These are phyloP conservation scores for Pyrenochaeta sp. DNA, from an alignment of 2,329 filamentous ascomycete species.

Conservation along the genomic window DNA sequence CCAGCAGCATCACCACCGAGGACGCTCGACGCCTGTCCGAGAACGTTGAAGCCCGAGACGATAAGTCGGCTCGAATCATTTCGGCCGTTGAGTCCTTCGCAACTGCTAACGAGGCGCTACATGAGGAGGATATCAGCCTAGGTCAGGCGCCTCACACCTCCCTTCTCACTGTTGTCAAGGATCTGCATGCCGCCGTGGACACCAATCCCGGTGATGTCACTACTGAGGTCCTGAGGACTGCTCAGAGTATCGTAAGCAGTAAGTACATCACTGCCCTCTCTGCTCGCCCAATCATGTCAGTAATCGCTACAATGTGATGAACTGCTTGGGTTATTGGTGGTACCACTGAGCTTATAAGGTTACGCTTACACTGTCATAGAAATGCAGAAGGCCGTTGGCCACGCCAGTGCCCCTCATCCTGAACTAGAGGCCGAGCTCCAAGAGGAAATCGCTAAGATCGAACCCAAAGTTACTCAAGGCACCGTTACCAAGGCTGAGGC, in stretches of 20 bases:
- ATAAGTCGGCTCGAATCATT: conserved; percentile 36
- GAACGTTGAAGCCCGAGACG: conserved; percentile 31
- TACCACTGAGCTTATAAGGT: neutral
- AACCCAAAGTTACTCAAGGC: conserved; percentile 42
- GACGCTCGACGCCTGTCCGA: conserved; percentile 43
- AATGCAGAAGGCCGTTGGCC: conserved; percentile 41
- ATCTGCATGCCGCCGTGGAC: conserved; percentile 37
- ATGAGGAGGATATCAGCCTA: conserved; percentile 15
- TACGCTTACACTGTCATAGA: conserved; percentile 27
- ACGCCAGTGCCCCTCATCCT: conserved; percentile 35
- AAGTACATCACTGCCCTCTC: conserved; percentile 15
- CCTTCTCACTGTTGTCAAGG: conserved; percentile 36
- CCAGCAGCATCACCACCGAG: conserved; percentile 39
- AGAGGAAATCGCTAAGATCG: conserved; percentile 41
- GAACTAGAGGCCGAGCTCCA: conserved; percentile 42
- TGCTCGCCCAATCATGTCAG: neutral
- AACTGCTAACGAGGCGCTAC: conserved; percentile 30
- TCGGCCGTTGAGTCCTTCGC: conserved; percentile 40
- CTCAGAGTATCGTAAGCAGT: conserved; percentile 42
- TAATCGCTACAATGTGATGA: neutral
- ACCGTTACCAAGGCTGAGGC: conserved; percentile 52
- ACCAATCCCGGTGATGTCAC: conserved; percentile 35
- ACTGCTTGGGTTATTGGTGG: neutral
- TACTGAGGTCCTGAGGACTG: conserved; percentile 32
- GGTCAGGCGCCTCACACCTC: conserved; percentile 25